Evolutionary conservation across 169 alveolate species (phyloP), one percentile per base, ranked within the genome.

Genomic region (Cryptosporidium andersoni): DNA sequence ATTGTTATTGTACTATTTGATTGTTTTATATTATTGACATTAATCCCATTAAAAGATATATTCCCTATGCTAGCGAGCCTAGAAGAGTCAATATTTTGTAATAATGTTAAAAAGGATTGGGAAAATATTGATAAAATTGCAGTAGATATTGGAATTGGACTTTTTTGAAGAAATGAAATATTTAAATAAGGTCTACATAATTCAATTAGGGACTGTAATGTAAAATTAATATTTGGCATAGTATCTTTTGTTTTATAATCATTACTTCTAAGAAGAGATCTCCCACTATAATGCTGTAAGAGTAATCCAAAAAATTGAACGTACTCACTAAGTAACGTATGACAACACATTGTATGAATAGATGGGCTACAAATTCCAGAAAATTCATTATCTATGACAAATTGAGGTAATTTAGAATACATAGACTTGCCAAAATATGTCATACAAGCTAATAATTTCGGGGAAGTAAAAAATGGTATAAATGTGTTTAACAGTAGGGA

Each of bases 121-220:
- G 85, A 74, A 45, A 74, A 74, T 5, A 74, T 60, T 43, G 85
- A 74, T 55, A 74, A 63, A 16, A 74, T 55, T 56, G 85, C 85
- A 3, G 85, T 55, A 48, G 63, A n/a, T 6, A 74, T n/a, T 55
- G 85, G 85, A 9, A 25, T 45, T n/a, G 85, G 68, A 4, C 64
- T 60, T 39, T 74, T 74, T 16, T 74, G 43, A 55, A 74, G 60
- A 51, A 74, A 74, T 4, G 85, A 74, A 43, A 56, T 58, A n/a
- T 74, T 74, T 0, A 74, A 58, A 14, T 47, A 74, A 36, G 85
- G 85, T 9, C 85, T 74, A 34, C 66, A 74, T 7, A 74, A 63
- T 43, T 74, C 85, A 4, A 74, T 74, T 36, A 55, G 55, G 6
- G 85, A 47, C 34, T 74, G 85, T 7, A 74, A 37, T 16, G 85